phyloP scores from a whole-genome alignment of 257 asterid species.

The Ballota nigra region DNA sequence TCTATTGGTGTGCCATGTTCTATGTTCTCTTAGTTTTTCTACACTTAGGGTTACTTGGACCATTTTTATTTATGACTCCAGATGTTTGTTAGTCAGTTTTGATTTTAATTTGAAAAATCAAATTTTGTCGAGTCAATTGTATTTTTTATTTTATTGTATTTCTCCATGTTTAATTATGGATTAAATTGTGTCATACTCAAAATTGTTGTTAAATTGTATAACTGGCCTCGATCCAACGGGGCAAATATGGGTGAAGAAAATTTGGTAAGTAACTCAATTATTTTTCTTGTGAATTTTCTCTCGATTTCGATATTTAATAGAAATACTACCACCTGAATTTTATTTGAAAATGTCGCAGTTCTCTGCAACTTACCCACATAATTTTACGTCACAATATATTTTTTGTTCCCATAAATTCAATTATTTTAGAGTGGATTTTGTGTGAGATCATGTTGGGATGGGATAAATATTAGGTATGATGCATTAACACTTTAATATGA shows the following conservation, averaged over 20 bases:
- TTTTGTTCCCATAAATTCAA: too few relatives aligned
- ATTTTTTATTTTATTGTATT: not conserved
- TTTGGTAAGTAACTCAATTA: not conserved
- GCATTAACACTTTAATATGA: too few relatives aligned
- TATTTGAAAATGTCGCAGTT: too few relatives aligned
- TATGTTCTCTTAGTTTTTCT: not conserved
- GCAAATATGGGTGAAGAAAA: not conserved
- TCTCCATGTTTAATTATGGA: not conserved
- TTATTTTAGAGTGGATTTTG: too few relatives aligned
- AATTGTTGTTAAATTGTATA: not conserved
- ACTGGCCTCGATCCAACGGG: not conserved
- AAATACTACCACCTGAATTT: too few relatives aligned
- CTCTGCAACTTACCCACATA: too few relatives aligned
- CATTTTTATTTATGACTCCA: not conserved
- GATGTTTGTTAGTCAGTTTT: not conserved
- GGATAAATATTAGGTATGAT: too few relatives aligned
- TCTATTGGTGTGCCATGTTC: conserved; percentile 1
- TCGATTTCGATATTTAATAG: not conserved
- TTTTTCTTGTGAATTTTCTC: not conserved
- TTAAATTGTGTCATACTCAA: not conserved
- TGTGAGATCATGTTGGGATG: too few relatives aligned
- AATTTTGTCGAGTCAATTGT: not conserved
- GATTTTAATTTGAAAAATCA: not conserved
- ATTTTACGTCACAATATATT: too few relatives aligned
- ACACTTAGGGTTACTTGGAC: conserved; percentile 4